Evolutionary conservation across 306 rosid species (phyloP), one percentile per base, ranked within the genome.

Genomic region (Vachellia pachyceras): DNA sequence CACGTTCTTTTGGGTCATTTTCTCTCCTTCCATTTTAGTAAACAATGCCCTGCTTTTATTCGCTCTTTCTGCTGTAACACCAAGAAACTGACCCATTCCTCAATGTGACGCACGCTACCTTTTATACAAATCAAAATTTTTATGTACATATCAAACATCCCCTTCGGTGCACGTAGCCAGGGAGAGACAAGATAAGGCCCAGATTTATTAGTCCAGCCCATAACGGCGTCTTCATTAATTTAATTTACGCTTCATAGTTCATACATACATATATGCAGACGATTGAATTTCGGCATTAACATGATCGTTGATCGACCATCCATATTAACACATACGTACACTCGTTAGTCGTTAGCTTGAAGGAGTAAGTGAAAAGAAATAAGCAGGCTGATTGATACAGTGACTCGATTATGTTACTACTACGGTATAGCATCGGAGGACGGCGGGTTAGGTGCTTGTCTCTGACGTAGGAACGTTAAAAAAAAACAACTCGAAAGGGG

Each of bases 1-100:
- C 44, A 64, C 9, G 17, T 64, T 64, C 41, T 76, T 76, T 79
- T 29, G 76, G 72, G 84, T 84, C 76, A 71, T 81, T 76, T 61
- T 80, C 72, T 10, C 68, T 14, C 69, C 22, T 1, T 15, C 42
- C 44, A 12, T 77, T 63, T 76, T 18, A 73, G 80, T 23, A 10
- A n/a, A n/a, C 54, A 66, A 78, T 66, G 55, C 60, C 67, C 17
- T 66, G 83, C 60, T 54, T 78, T 80, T 71, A 10, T 73, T 77
- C 72, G 57, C 45, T 60, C 75, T 61, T 50, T 79, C 54, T 3
- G 42, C 54, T 3, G 42, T 46, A 36, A 35, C 74, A 49, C 54
- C 81, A 61, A 35, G 61, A 82, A 14, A 66, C 18, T 71, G 85
- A 72, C 82, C 75, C 65, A 64, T 72, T 44, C 72, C 69, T 50